These are phyloP conservation scores for Epipyxis sp. DNA, from an alignment of 108 stramenopile genomes.

Conservation along the genomic window DNA sequence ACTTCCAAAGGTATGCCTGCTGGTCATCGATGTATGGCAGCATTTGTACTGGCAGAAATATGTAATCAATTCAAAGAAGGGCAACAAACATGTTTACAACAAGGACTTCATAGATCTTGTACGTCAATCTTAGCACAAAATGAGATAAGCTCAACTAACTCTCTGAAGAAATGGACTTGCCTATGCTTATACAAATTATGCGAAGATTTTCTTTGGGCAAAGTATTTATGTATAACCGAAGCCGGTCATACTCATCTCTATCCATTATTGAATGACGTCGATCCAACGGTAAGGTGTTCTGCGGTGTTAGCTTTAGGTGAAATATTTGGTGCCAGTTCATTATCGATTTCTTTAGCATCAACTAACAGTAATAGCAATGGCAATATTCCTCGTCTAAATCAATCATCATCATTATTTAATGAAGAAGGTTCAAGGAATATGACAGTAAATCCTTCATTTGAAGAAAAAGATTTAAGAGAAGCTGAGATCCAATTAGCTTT, in stretches of 20 bases:
- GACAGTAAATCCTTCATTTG: neutral
- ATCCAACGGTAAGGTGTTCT: slow-evolving; percentile 71
- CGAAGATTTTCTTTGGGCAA: slow-evolving; percentile 61
- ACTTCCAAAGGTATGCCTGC: neutral
- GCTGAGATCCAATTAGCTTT: slow-evolving; percentile 28
- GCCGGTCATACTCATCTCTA: slow-evolving; percentile 67
- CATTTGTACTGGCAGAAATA: slow-evolving; percentile 75
- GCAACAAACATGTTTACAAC: slow-evolving; percentile 74
- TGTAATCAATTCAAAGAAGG: slow-evolving; percentile 70
- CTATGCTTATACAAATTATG: slow-evolving; percentile 73
- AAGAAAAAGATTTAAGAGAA: slow-evolving; percentile 31
- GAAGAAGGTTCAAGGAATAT: neutral
- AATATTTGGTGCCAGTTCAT: slow-evolving; percentile 18
- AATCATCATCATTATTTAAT: neutral
- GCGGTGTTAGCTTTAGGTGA: slow-evolving; percentile 77
- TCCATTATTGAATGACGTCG: slow-evolving; percentile 57
- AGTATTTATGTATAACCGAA: slow-evolving; percentile 60
- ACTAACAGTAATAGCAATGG: neutral
- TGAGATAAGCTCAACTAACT: slow-evolving; percentile 41
- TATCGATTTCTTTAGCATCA: neutral
- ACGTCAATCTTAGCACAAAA: slow-evolving; percentile 53
- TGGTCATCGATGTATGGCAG: slow-evolving; percentile 76
- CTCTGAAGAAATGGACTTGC: slow-evolving; percentile 74
- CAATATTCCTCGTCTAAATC: neutral
- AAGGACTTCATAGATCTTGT: slow-evolving; percentile 69